phyloP scores from a whole-genome alignment of 139 green algal species.

The Chlamydomonas incerta region DNA sequence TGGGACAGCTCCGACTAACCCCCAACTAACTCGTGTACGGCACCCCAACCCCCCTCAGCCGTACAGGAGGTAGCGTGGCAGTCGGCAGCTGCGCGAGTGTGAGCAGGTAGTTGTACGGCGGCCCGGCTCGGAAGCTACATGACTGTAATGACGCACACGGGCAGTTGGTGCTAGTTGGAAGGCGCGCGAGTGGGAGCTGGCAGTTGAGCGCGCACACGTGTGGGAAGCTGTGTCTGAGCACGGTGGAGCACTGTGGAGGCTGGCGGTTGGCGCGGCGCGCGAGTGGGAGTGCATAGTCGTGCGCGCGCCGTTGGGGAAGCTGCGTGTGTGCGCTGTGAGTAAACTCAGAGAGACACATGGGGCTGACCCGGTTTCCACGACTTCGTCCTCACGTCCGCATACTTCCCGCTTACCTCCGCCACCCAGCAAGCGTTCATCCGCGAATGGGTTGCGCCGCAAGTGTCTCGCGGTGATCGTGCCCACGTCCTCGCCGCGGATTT shows the following conservation, averaged over 20 bases:
- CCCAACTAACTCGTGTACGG: no score
- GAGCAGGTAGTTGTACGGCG: no score
- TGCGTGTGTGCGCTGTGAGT: not conserved
- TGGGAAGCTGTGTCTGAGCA: not conserved
- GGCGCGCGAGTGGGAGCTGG: not conserved
- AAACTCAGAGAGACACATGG: not conserved
- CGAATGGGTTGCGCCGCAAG: no score
- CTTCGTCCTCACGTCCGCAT: not conserved
- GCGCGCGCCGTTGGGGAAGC: not conserved
- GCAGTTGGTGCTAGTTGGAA: not conserved
- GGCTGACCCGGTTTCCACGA: not conserved
- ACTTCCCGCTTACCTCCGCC: no score
- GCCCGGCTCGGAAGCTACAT: no score
- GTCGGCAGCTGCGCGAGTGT: no score
- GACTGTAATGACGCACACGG: not conserved
- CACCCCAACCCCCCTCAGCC: no score
- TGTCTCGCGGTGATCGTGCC: no score
- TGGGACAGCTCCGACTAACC: no score
- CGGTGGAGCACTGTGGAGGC: not conserved
- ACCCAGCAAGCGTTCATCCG: no score
- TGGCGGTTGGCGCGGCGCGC: not conserved
- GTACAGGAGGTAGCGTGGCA: no score
- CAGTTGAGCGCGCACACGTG: not conserved
- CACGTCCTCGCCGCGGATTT: no score
- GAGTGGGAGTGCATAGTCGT: constrained; percentile 5